Base-by-base conservation (phyloP, 2,329 filamentous ascomycete species). In the Chaetomium globosum region DNA sequence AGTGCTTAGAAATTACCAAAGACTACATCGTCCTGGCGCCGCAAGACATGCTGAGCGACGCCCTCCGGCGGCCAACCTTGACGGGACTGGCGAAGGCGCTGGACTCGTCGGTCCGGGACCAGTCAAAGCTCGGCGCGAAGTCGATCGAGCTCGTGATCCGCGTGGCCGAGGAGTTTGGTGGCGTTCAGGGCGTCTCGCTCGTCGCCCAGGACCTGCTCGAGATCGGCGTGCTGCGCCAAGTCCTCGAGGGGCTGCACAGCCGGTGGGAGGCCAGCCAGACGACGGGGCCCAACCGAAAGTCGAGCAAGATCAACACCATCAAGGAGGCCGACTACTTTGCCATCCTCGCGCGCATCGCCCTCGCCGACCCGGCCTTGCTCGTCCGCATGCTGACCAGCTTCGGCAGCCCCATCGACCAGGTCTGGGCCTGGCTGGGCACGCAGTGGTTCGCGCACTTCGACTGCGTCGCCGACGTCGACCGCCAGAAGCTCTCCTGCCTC, bases 301-400 rank as follows among this genome's bases (percentile, higher is more conserved):
- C 86, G 23, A 85, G 88, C 49, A 85, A 86, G 33, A 85, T 97
- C 39, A 89, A 89, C 71, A 87, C 88, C 13, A 83, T 93, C 12
- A 88, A 91, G 0, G 88, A 97, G 73, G 90, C 90, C 0, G 91
- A 97, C 74, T 97, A 96, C 75, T 90, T 96, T 73, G 85, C 87
- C 4, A 87, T 98, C 2, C 82, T 99, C 2, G 89, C 92, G 1
- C 89, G 93, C 1, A 83, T 98, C 19, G 86, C 89, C 0, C 79
- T 96, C 2, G 87, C 88, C 0, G 89, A 90, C 46, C 91, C 93
- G 0, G 77, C 78, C 2, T 80, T 90, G 1, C 89, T 97, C 70
- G 79, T 88, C 4, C 81, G 85, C 21, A 79, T 87, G 76, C 76
- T 89, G 21, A 76, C 77, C 21, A 77, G 79, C 3, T 77, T 83